Base-by-base conservation (phyloP, 2,329 filamentous ascomycete species). In the Claviceps purpurea region DNA sequence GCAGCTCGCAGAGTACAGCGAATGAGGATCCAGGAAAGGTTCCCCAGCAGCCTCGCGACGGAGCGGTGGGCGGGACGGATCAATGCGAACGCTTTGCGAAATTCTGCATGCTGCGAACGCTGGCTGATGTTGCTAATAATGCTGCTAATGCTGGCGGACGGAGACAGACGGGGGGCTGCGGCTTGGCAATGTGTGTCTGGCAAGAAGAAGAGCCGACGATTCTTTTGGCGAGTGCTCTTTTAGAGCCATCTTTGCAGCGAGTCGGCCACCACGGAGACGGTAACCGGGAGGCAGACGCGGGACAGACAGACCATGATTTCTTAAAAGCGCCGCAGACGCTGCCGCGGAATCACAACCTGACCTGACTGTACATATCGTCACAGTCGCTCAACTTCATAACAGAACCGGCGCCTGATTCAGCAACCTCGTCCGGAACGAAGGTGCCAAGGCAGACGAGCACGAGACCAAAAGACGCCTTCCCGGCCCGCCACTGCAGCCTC, bases 251-350 rank as follows among this genome's bases (percentile, higher is more conserved):
- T 30, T 16, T 46, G 26, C 7, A 30, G 43, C 26, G 18, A 13
- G n/a, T 47, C 30, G 44, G 66, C 60, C 63, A 42, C 39, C 16
- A 49, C 62, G 66, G 30, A 34, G 30, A 34, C 30, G 30, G 30
- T 34, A 34, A 34, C 30, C 18, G 10, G 20, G 18, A 20, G 18
- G 7, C 5, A 42, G 40, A 14, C n/a, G 20, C 14, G 40, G 13
- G 40, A 42, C 40, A 42, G 30, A 34, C 39, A 42, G 30, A 34
- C 39, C 39, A 41, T n/a, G 39, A 22, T 10, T 20, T 42, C 30
- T 42, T 68, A 68, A 68, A 68, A 67, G 58, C 64, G 62, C 60
- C 59, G 56, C 55, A 56, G 61, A 57, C 62, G 57, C 63, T 63
- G 58, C 60, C 4, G n/a, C n/a, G 39, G 16, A 18, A n/a, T 41